Base-by-base conservation (phyloP, 768 basidiomycete genomes). In the Russula olivacea region DNA sequence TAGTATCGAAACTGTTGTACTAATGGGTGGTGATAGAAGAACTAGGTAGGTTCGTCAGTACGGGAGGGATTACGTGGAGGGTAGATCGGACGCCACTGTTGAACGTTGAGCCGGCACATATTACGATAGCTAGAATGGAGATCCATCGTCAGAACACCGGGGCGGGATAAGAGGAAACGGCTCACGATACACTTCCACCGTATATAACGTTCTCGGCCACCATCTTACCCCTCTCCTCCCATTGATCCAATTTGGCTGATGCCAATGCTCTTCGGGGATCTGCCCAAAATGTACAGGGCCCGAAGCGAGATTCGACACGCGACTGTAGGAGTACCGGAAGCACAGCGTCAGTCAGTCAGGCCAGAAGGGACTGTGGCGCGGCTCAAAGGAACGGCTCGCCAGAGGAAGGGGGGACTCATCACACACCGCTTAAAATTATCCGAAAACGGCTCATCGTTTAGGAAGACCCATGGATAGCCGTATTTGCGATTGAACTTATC, bases 381-480 rank as follows among this genome's bases (percentile, higher is more conserved):
- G 10, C 43, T 11, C 43, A n/a, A 45, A n/a, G 3, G n/a, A 21
- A 21, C 19, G 36, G 3, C 8, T 1, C n/a, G n/a, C n/a, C n/a
- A 8, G 9, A 14, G 6, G 15, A 36, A 23, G 34, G 32, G 59
- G 63, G 12, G 7, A 7, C 21, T 5, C 19, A 3, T 9, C 7
- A 70, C 80, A 67, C 70, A 84, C 83, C 76, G 75, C 71, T 86
- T 90, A 75, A 95, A 94, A 17, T 83, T 80, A 0, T 87, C 84
- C 15, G 81, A 77, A 73, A 96, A 96, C 0, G 83, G 82, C 65
- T 83, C 82, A 53, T 97, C 93, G 71, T 96, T 96, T 63, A 98
- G 77, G 74, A 97, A 89, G 28, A 93, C 86, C 73, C 90, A 97
- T 4, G 92, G 91, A 70, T 97, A 96, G 23, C 81, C 79, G 68